Percentiles rank a stretch among this genome's conserved stretches.
These are phyloP conservation scores for Picea glauca DNA, from an alignment of 75 land plant genomes.

Conservation along the genomic window DNA sequence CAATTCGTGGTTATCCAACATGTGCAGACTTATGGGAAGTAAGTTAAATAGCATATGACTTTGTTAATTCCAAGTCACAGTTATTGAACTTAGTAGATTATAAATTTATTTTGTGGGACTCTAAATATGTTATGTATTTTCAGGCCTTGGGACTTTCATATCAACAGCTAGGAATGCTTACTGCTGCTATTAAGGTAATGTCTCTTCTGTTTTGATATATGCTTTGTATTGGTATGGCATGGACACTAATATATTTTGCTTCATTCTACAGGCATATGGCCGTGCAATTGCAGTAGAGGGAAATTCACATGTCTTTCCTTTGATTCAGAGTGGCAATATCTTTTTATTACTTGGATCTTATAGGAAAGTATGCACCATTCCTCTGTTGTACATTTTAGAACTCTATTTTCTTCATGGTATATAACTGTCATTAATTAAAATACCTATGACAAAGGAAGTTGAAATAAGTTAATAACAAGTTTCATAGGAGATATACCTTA, in stretches of 20 bases:
- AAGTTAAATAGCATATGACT: constrained; percentile 3
- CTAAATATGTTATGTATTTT: neutral
- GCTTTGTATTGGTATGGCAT: neutral
- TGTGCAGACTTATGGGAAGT: constrained; percentile 92
- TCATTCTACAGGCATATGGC: constrained; percentile 74
- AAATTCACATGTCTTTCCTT: constrained; percentile 61
- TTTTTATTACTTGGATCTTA: constrained; percentile 66
- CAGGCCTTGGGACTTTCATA: constrained; percentile 95
- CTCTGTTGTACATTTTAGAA: neutral
- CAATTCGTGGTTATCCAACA: too few species aligned
- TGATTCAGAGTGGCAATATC: constrained; percentile 84
- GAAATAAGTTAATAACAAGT: too few species aligned
- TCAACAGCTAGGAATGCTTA: constrained; percentile 87
- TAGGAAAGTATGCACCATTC: constrained; percentile 49
- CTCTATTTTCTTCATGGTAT: neutral
- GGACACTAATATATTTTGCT: neutral
- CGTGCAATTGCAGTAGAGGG: constrained; percentile 74
- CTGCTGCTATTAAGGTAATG: constrained; percentile 87
- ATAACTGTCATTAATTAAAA: too few species aligned
- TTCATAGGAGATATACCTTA: neutral
- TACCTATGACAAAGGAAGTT: too few species aligned
- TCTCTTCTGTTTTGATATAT: neutral
- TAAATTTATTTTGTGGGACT: neutral
- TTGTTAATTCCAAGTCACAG: neutral
- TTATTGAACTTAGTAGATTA: neutral